Base-by-base conservation (phyloP, 176 grass and related monocot genomes). In the Paspalum vaginatum region DNA sequence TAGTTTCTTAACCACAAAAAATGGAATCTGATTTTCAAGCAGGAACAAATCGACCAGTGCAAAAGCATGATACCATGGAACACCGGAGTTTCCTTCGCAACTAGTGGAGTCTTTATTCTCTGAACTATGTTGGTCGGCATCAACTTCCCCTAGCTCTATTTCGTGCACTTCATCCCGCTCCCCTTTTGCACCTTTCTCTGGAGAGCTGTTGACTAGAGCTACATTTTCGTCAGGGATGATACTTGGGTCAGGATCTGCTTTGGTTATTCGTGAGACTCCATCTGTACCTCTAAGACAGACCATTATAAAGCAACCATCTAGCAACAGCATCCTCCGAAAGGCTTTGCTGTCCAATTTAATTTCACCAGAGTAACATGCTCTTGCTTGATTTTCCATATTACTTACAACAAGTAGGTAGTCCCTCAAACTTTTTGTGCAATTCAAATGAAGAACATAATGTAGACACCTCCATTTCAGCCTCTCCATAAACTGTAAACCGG, bases 251-350 rank as follows among this genome's bases (percentile, higher is more conserved):
- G 25, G 16, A 12, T 14, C 43, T 48, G 18, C 2, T 65, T 49
- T 0, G 41, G 42, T 26, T 65, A 50, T 7, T 17, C 9, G 18
- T 44, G 16, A 5, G 25, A 55, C 14, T 71, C 38, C 65, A 70
- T 72, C 1, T 14, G 17, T 26, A 3, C 22, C 79, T 6, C 5
- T 8, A 63, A 87, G 42, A 27, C 49, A 87, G 1, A 80, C 85
- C 6, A 87, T 22, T 22, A 71, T 77, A 53, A 82, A 77, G 62
- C 85, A 87, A 13, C 78, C 85, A 46, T 87, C 85, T 0, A 87
- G 42, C 66, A 87, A 42, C 15, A 87, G 78, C 79, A 87, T 87
- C 11, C 39, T 47, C 25, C 24, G 25, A 12, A 87, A 87, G 10
- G 51, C 55, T 45, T 82, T 48, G 1, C n/a, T 82, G 11, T 54